Evolutionary conservation across 179 eudicot genomes (phyloP).

Genomic region (Beta corolliflora): DNA sequence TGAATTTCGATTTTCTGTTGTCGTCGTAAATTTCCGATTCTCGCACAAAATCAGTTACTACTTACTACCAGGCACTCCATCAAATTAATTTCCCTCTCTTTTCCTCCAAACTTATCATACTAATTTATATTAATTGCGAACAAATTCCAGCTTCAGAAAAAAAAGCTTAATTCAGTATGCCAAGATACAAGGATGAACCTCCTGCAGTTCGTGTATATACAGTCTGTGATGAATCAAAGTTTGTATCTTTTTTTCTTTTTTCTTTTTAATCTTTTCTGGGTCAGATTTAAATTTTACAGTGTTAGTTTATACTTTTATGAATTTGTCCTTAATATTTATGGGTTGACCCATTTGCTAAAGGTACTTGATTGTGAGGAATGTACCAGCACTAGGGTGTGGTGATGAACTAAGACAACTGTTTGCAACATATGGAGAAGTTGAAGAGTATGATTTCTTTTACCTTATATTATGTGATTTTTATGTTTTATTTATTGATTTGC

Average conservation of each 20-base stretch:
- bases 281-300: background rate
- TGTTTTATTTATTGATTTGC: background rate
- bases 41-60: too few relatives aligned
- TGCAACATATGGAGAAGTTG: constrained; percentile 73
- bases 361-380: constrained; percentile 88
- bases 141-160: background rate
- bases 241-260: constrained; percentile 16
- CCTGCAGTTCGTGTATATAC: constrained; percentile 87
- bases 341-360: constrained; percentile 32
- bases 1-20: too few relatives aligned
- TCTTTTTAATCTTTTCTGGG: background rate
- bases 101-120: background rate
- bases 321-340: background rate
- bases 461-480: background rate
- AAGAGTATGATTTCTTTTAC: constrained; percentile 55
- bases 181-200: constrained; percentile 62
- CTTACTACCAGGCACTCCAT: background rate
- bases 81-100: background rate
- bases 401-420: constrained; percentile 72
- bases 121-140: background rate
- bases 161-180: constrained; percentile 34
- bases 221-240: constrained; percentile 96
- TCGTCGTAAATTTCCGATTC: too few relatives aligned
- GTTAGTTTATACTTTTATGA: background rate
- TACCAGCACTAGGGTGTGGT: constrained; percentile 88